Base-by-base conservation (phyloP, 2,329 filamentous ascomycete species). In the Paracoccidioides lutzii region DNA sequence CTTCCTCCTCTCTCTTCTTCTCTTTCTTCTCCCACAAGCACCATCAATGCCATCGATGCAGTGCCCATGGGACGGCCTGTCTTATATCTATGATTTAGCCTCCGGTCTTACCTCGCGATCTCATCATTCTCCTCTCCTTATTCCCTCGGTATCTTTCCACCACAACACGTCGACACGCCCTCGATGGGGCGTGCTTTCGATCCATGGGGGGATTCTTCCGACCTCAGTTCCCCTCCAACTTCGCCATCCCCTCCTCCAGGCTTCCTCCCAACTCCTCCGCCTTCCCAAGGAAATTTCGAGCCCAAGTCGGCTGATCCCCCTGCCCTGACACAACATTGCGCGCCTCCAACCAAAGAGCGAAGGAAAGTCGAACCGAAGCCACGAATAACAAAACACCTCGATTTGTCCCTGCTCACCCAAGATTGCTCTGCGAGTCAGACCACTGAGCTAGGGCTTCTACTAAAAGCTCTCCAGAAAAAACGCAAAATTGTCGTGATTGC, bases 401-500 rank as follows among this genome's bases (percentile, higher is more conserved):
- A 96, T 70, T 74, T 97, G 41, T 68, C 69, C 22, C 62, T 63
- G 49, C 57, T 62, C 52, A 60, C 66, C 33, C 58, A 61, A 44
- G 62, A 68, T 51, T 68, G 67, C 28, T 65, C 66, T 32, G 62
- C 65, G 43, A 75, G 79, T 41, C 81, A 91, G 59, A 73, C 78
- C 59, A 70, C 74, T 35, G 79, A 84, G 64, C 75, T 95, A 42
- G 80, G 87, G 58, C 80, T 83, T 55, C 76, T 98, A 35, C 74
- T 90, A 46, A 81, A 83, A 45, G 84, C 84, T 30, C 72, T 98
- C 55, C 85, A 86, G 65, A 90, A 87, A 67, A 93, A 93, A 76
- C 88, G 90, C 74, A 96, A 95, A 75, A 95, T 98, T 67, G 89
- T 98, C 38, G 88, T 97, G 53, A 87, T 98, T 69, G 93, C 91